Evolutionary conservation across 2,329 filamentous ascomycete genomes (phyloP), one percentile per base, ranked within the genome.

Genomic region (Ambrosiella beaveri): DNA sequence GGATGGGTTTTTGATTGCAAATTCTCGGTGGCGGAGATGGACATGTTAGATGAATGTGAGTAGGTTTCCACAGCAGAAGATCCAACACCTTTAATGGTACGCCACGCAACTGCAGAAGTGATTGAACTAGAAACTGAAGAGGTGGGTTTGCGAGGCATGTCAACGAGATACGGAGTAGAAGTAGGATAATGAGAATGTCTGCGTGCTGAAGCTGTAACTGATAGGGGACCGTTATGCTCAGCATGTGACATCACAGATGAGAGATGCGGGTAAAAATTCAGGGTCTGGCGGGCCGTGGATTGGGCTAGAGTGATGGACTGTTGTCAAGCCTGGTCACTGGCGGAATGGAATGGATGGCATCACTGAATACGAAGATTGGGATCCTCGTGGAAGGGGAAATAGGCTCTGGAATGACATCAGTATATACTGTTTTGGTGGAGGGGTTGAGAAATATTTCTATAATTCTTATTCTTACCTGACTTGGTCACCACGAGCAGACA

Each of bases 321-420:
- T 13, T 58, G 54, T 17, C 59, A 47, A 27, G 59, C 59, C 44
- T 61, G 45, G 12, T 51, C 59, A 39, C 56, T 58, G 40, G 56
- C 63, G 7, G 68, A 65, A 52, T 67, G 70, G 63, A 80, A 80
- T 1, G 76, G 76, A 62, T 80, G 77, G 58, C 75, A 70, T 51
- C 71, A 73, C 60, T 74, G 73, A 15, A 77, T 65, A 57, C 73
- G 71, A 58, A 66, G 65, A 55, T 66, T 68, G 47, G 75, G 73
- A 56, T 81, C 76, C 66, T 81, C 79, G 67, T 81, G 78, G 38
- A 76, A 67, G 15, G 79, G 78, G 63, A 82, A 82, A 64, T 82
- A 82, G 36, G 75, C 79, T 65, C 79, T 82, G 27, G 27, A 27
- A 27, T 27, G 3, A 27, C 3, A 5, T 27, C 27, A 63, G 9